Evolutionary conservation across 495 filamentous ascomycete species (phyloP).

Genomic region (Rhypophila decipiens): DNA sequence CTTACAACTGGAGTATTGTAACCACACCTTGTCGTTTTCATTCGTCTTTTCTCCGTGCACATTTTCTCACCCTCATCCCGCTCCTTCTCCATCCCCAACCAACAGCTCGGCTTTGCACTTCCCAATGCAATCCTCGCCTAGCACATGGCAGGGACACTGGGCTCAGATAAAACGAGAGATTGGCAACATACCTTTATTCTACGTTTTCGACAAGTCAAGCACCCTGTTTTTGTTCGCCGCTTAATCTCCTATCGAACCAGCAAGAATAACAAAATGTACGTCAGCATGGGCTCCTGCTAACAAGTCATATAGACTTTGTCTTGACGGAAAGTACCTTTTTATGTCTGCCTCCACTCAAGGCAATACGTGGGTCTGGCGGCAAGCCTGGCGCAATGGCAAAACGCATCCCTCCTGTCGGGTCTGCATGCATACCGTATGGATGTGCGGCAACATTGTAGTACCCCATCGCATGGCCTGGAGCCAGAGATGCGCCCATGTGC

Average conservation of each 20-base stretch:
- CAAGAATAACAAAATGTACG: slow-evolving; percentile 18
- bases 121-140: not conserved
- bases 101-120: not conserved
- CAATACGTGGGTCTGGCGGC: slow-evolving; percentile 49
- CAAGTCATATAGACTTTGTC: slow-evolving; percentile 1
- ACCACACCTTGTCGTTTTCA: slow-evolving; percentile 2
- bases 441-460: slow-evolving; percentile 44
- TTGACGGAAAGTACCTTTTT: slow-evolving; percentile 60
- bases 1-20: slow-evolving; percentile 9
- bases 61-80: not conserved
- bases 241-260: slow-evolving; percentile 70
- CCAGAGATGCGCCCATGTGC: slow-evolving; percentile 30
- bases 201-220: slow-evolving; percentile 92
- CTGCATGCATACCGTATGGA: slow-evolving; percentile 25
- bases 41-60: not conserved
- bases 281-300: slow-evolving; percentile 10
- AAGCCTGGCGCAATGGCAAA: slow-evolving; percentile 49
- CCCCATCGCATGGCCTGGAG: slow-evolving; percentile 20
- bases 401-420: slow-evolving; percentile 38
- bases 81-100: not conserved
- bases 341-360: slow-evolving; percentile 74
- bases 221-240: slow-evolving; percentile 94
- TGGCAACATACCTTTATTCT: slow-evolving; percentile 93
- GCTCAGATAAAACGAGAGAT: slow-evolving; percentile 1
- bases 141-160: not conserved